phyloP scores from a whole-genome alignment of 169 alveolate genomes.

The Plasmodium vinckei region DNA sequence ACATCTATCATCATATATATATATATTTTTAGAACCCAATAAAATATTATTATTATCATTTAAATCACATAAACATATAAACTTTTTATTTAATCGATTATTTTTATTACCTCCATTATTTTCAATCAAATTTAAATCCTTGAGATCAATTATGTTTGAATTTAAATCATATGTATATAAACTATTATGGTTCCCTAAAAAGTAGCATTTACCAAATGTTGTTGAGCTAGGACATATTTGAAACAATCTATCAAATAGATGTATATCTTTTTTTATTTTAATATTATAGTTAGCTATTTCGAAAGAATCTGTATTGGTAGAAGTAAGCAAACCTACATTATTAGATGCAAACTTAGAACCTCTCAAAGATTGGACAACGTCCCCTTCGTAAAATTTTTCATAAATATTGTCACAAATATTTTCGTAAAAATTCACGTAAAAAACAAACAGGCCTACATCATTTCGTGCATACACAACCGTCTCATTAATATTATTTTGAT shows the following conservation, averaged over 20 bases:
- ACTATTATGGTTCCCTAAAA: constrained; percentile 30
- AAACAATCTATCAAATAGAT: constrained; percentile 38
- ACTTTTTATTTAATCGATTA: neutral
- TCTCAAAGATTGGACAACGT: no score
- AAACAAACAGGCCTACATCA: constrained; percentile 78
- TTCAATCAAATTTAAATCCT: neutral
- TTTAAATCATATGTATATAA: constrained; percentile 19
- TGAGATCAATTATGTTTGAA: constrained; percentile 17
- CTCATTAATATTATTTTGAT: constrained; percentile 66
- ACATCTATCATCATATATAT: constrained; percentile 76
- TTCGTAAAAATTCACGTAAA: neutral
- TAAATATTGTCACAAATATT: neutral
- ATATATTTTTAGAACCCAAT: constrained; percentile 77
- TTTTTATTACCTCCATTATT: neutral
- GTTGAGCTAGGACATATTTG: constrained; percentile 55
- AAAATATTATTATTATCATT: constrained; percentile 74
- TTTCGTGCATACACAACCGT: constrained; percentile 81
- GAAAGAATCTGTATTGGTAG: neutral
- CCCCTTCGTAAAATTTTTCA: neutral
- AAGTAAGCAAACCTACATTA: no score
- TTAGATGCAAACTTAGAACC: no score
- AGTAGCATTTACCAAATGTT: constrained; percentile 38
- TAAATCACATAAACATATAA: constrained; percentile 20
- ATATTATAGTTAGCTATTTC: constrained; percentile 10
- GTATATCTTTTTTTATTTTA: constrained; percentile 40